phyloP scores from a whole-genome alignment of 2,329 filamentous ascomycete genomes.

The Diplodia scrobiculata region DNA sequence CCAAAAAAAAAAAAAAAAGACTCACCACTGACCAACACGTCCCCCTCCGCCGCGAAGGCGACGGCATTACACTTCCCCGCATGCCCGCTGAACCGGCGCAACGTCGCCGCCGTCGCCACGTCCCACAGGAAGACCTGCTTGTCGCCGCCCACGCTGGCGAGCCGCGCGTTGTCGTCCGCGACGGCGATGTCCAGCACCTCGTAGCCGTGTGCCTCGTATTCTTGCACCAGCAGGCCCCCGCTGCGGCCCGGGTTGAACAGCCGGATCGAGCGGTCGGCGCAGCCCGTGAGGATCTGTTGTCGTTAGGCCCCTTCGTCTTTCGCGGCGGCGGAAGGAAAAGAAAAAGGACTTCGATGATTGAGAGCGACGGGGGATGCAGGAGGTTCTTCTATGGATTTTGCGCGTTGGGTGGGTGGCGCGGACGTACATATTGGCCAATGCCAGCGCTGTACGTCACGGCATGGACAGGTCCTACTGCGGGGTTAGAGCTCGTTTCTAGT shows the following conservation, averaged over 20 bases:
- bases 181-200: slow-evolving; percentile 82
- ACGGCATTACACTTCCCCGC: slow-evolving; percentile 75
- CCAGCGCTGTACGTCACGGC: slow-evolving; percentile 55
- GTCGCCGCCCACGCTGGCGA: slow-evolving; percentile 87
- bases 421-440: slow-evolving; percentile 50
- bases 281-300: slow-evolving; percentile 70
- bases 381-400: not conserved
- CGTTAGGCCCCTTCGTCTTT: not conserved
- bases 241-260: slow-evolving; percentile 76
- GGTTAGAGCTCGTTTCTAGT: slow-evolving; percentile 20
- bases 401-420: not conserved
- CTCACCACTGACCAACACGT: slow-evolving; percentile 66
- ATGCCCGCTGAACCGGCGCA: slow-evolving; percentile 74
- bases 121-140: slow-evolving; percentile 94
- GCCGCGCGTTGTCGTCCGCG: slow-evolving; percentile 73
- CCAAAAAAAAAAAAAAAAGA: not conserved
- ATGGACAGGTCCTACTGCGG: slow-evolving; percentile 49
- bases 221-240: slow-evolving; percentile 68
- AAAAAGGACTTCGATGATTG: not conserved
- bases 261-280: slow-evolving; percentile 78
- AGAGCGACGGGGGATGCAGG: not conserved
- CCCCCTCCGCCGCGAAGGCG: slow-evolving; percentile 74
- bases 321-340: no score
- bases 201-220: slow-evolving; percentile 87
- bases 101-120: slow-evolving; percentile 75